Conservation (phyloP, 495 filamentous ascomycete genomes). For the Lepraria neglecta region DNA sequence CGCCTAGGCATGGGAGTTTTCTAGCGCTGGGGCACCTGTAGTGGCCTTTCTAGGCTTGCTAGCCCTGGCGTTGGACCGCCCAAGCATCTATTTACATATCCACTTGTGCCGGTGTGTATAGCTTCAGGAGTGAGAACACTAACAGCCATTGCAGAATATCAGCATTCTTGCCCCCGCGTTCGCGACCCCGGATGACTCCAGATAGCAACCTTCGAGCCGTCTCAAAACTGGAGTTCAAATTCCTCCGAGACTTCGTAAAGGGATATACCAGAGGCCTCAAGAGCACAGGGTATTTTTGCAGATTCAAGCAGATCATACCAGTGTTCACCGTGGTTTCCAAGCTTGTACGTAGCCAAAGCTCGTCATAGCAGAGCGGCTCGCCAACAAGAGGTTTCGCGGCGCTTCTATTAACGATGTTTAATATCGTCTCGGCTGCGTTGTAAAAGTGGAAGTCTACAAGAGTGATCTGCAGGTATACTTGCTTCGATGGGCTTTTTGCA, state of each 20-base stretch:
- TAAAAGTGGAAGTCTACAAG: neutral
- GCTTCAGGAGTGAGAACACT: too few species aligned
- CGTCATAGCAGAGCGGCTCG: neutral
- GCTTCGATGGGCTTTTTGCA: neutral
- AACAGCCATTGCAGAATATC: neutral
- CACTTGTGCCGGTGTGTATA: too few species aligned
- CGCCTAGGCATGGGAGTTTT: too few species aligned
- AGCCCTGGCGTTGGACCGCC: too few species aligned
- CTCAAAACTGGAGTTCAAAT: neutral
- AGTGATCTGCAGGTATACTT: neutral
- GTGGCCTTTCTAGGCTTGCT: too few species aligned
- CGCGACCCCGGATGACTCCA: neutral
- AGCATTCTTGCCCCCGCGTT: neutral
- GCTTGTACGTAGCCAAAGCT: neutral
- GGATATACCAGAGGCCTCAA: neutral
- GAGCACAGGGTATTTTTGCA: neutral
- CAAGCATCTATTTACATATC: too few species aligned
- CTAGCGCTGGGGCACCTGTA: too few species aligned
- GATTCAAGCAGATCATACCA: neutral
- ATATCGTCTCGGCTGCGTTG: neutral
- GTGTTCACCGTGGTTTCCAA: neutral
- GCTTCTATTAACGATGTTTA: neutral
- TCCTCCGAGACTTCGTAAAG: neutral
- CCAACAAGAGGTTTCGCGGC: neutral
- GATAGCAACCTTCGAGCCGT: neutral